These are phyloP conservation scores for Solanum chacoense DNA, from an alignment of 305 asterid species.

Conservation along the genomic window DNA sequence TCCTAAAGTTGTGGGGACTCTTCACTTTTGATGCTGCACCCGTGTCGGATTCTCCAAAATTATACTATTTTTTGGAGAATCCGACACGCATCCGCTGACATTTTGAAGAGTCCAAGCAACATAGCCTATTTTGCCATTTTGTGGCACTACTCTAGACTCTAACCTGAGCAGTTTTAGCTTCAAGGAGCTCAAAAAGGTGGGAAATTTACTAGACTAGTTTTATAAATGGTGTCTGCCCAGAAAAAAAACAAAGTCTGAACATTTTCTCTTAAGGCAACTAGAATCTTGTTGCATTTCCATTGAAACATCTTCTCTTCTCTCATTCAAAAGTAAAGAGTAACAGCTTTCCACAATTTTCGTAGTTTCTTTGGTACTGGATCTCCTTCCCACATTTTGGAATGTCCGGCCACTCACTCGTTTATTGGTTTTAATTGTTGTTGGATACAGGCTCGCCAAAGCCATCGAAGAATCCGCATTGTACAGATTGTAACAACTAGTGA, in stretches of 20 bases:
- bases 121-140: neutral
- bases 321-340: neutral
- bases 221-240: neutral
- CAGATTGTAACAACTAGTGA: conserved; percentile 80
- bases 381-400: neutral
- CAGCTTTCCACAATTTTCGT: neutral
- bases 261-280: neutral
- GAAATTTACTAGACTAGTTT: neutral
- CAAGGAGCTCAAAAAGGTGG: neutral
- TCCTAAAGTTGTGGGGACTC: neutral
- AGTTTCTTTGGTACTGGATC: neutral
- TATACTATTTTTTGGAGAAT: neutral
- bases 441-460: conserved; percentile 72
- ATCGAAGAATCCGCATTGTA: conserved; percentile 76
- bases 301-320: neutral
- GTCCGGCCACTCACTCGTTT: neutral
- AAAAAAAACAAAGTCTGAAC: neutral
- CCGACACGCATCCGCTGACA: neutral
- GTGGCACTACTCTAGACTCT: neutral
- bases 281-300: neutral
- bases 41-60: neutral
- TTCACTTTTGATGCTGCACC: neutral
- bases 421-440: neutral
- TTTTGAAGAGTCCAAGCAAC: neutral
- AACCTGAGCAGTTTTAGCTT: neutral